phyloP scores from a whole-genome alignment of 2,329 filamentous ascomycete species.

The Sodiomyces alkalinus region DNA sequence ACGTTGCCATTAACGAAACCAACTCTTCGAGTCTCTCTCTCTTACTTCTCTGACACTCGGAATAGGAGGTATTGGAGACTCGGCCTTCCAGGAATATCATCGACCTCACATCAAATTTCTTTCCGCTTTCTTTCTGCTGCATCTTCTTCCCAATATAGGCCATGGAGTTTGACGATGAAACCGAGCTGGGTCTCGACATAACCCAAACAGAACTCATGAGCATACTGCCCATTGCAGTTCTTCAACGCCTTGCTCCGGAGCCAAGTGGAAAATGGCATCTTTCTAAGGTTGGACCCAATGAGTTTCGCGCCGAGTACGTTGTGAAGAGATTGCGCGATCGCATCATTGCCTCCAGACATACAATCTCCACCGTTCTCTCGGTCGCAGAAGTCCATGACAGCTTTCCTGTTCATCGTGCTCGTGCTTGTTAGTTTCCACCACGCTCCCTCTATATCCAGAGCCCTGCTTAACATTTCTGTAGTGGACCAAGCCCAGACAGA shows the following conservation, averaged over 20 bases:
- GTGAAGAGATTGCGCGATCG: not conserved
- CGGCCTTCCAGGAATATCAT: too few species aligned
- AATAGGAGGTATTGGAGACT: too few species aligned
- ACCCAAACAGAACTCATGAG: not conserved
- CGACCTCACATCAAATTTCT: too few species aligned
- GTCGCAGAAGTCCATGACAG: not conserved
- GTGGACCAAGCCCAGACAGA: not conserved
- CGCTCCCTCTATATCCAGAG: not conserved
- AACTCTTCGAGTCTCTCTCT: too few species aligned
- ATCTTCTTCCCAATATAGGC: too few species aligned
- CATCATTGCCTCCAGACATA: not conserved
- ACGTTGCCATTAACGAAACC: too few species aligned
- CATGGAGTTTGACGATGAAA: not conserved
- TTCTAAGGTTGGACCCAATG: not conserved
- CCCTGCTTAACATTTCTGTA: not conserved
- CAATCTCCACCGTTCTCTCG: not conserved
- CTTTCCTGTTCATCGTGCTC: constrained; percentile 1
- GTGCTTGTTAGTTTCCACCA: not conserved
- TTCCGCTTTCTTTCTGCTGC: too few species aligned
- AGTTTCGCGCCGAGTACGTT: not conserved
- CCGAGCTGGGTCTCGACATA: not conserved
- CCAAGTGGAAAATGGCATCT: not conserved
- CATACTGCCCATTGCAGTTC: not conserved
- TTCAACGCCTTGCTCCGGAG: not conserved
- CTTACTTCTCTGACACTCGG: too few species aligned